A percentile compares a stretch with the other conserved stretches of the same genome.
These are phyloP conservation scores for Penicillium pulvis DNA, from an alignment of 495 filamentous ascomycete species.

Conservation along the genomic window DNA sequence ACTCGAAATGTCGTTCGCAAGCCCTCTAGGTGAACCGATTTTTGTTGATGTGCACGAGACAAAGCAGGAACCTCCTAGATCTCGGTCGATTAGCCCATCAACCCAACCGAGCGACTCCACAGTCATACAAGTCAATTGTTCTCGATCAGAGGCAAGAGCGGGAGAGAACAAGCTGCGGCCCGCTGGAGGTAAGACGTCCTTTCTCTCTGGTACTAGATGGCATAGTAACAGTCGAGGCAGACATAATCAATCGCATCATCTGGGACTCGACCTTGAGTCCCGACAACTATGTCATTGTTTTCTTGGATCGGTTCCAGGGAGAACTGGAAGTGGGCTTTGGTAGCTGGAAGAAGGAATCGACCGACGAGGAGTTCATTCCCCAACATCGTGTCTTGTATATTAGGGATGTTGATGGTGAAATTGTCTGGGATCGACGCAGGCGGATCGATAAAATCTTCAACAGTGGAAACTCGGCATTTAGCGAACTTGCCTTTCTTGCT, in stretches of 20 bases:
- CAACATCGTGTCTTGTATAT: constrained; percentile 79
- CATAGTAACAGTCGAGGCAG: constrained; percentile 23
- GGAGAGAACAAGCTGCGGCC: constrained; percentile 25
- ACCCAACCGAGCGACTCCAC: background rate
- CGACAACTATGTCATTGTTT: constrained; percentile 70
- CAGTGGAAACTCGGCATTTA: constrained; percentile 53
- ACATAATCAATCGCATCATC: constrained; percentile 71
- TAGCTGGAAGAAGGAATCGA: constrained; percentile 73
- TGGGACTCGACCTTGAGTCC: constrained; percentile 68
- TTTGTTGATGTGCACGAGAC: too few species aligned
- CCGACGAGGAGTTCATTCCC: constrained; percentile 84
- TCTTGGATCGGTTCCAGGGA: constrained; percentile 73
- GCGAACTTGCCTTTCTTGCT: constrained; percentile 35
- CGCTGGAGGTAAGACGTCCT: constrained; percentile 16
- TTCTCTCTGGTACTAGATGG: background rate
- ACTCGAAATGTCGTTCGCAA: too few species aligned
- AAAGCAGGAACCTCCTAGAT: too few species aligned
- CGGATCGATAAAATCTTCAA: constrained; percentile 61
- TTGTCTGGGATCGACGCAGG: constrained; percentile 59
- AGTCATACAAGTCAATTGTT: background rate
- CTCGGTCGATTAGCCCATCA: too few species aligned
- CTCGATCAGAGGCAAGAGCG: background rate
- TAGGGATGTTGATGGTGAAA: constrained; percentile 50
- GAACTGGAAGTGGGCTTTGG: constrained; percentile 62
- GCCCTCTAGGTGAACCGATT: too few species aligned